phyloP scores from a whole-genome alignment of 306 rosid species.

The Dryas alaskensis region DNA sequence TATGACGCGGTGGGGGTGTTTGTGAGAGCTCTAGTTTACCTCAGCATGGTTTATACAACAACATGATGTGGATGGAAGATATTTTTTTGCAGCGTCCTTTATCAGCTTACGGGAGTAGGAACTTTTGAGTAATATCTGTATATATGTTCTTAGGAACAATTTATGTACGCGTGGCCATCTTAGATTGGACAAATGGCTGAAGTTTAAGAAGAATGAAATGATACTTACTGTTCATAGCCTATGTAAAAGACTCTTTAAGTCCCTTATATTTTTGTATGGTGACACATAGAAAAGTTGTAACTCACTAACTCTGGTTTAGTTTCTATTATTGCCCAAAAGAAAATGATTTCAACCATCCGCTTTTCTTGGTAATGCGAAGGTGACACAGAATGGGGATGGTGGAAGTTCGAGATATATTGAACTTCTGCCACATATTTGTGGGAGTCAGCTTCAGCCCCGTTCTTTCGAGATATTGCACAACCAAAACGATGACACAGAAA shows the following conservation, averaged over 20 bases:
- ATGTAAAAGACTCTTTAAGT: too few relatives aligned
- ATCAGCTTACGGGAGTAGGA: background rate
- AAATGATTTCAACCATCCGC: too few relatives aligned
- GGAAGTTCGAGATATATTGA: too few relatives aligned
- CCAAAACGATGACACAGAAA: background rate
- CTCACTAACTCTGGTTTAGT: too few relatives aligned
- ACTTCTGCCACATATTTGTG: too few relatives aligned
- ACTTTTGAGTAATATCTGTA: background rate
- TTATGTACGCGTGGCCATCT: background rate
- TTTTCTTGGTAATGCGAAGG: too few relatives aligned
- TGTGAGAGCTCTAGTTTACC: background rate
- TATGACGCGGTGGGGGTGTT: constrained; percentile 37
- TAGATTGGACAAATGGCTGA: background rate
- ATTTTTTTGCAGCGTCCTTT: background rate
- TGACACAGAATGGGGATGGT: too few relatives aligned
- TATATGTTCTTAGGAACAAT: background rate
- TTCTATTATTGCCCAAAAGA: too few relatives aligned
- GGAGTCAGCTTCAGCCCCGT: too few relatives aligned
- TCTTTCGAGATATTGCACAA: background rate
- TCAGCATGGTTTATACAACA: background rate
- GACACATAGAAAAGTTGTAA: too few relatives aligned
- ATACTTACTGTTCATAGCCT: background rate
- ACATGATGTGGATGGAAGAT: background rate
- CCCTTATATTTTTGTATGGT: too few relatives aligned
- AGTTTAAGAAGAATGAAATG: background rate